Base-by-base conservation (phyloP, 352 stramenopile species). In the Phytophthora foliorum region DNA sequence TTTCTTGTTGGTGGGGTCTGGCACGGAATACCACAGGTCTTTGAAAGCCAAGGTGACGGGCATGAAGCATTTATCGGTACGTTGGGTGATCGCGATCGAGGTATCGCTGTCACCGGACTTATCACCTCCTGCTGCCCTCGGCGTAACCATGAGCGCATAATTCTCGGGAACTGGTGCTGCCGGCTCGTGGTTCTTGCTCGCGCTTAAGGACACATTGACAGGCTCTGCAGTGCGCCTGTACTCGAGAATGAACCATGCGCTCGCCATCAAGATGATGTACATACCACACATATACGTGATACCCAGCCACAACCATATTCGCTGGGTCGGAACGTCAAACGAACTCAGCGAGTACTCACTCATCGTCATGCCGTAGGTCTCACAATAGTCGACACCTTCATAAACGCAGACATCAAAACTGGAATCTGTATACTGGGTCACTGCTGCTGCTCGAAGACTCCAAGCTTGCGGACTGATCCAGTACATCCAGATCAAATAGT, bases 381-480 rank as follows among this genome's bases (percentile, higher is more conserved):
- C 57, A 41, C 73, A 81, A 38, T 80, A 84, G 39, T 84, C 39
- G 36, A 84, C 17, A 17, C 31, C 67, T 16, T 46, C 38, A 19
- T 80, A 81, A 2, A 64, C 58, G 38, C 67, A 82, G 16, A 58
- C 38, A 13, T 67, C 44, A 17, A 74, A 69, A 0, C 41, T 25
- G 4, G 53, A 39, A 42, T 67, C 48, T n/a, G 58, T 57, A 24
- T 81, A 81, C 60, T 81, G 55, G 21, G 71, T 80, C 8, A 80
- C 57, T 29, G 69, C 63, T 9, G 72, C 27, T 8, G 70, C 57
- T 4, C 73, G 73, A 29, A 79, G 31, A 16, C 45, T 34, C 80
- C 80, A 88, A 5, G 66, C 50, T 19, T 84, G 50, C 11, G 81
- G 81, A 44, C 80, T 77, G 10, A 88, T 48, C 63, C 69, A 87